Percentiles rank a stretch among this genome's conserved stretches.
Evolutionary conservation across 1,284 basidiomycete species (phyloP).

Genomic region (Melanopsichium pennsylvanicum): DNA sequence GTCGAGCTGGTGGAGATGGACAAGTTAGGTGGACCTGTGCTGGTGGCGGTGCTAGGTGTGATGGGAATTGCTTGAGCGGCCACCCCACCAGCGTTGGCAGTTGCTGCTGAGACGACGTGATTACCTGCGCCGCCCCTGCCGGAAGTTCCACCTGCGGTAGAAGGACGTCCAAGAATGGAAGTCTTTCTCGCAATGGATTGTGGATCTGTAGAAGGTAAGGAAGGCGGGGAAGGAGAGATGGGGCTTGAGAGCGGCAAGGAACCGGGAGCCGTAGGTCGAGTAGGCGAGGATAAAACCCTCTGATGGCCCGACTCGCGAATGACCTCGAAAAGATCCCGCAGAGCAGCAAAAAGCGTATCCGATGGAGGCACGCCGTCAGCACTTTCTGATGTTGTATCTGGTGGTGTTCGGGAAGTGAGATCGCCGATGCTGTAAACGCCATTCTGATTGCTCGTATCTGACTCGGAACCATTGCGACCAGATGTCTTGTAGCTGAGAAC

Average conservation of each 20-base stretch:
- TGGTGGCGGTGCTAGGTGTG: slow-evolving; percentile 14
- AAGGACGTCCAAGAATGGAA: slow-evolving; percentile 34
- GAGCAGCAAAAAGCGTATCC: slow-evolving; percentile 43
- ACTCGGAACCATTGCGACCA: slow-evolving; percentile 13
- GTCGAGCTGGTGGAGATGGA: slow-evolving; percentile 38
- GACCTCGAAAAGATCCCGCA: slow-evolving; percentile 47
- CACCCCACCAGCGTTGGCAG: slow-evolving; percentile 4
- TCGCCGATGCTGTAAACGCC: slow-evolving; percentile 6
- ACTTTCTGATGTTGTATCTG: slow-evolving; percentile 11
- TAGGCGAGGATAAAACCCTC: slow-evolving; percentile 27
- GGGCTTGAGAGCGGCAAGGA: slow-evolving; percentile 33
- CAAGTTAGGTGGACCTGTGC: slow-evolving; percentile 20
- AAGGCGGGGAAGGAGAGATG: slow-evolving; percentile 18
- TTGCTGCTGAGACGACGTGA: slow-evolving; percentile 9
- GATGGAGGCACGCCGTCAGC: slow-evolving; percentile 31
- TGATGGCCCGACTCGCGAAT: slow-evolving; percentile 41
- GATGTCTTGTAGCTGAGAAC: slow-evolving; percentile 66
- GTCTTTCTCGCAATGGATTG: slow-evolving; percentile 19
- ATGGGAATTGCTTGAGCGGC: slow-evolving; percentile 36
- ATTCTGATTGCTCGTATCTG: slow-evolving; percentile 7
- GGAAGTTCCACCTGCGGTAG: slow-evolving; percentile 19
- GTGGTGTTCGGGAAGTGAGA: slow-evolving; percentile 4
- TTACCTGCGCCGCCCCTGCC: slow-evolving; percentile 32
- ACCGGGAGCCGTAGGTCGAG: slow-evolving; percentile 18
- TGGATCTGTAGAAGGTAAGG: slow-evolving; percentile 3